These are phyloP conservation scores for Hypoxylon lienhwacheense DNA, from an alignment of 495 filamentous ascomycete genomes.

Conservation along the genomic window DNA sequence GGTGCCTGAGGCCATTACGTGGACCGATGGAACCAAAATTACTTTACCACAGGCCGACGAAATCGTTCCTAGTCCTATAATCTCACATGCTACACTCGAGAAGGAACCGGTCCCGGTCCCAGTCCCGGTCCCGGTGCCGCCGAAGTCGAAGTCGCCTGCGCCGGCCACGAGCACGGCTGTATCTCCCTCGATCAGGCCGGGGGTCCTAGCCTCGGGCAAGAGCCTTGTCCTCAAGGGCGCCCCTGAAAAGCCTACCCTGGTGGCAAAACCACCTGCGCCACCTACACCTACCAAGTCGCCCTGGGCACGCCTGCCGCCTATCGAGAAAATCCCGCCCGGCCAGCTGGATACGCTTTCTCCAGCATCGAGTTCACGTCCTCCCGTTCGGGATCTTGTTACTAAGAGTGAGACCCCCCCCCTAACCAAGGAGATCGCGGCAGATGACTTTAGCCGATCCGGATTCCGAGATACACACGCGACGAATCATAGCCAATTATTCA, in stretches of 20 bases:
- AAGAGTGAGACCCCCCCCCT: slow-evolving; percentile 51
- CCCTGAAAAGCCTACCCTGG: slow-evolving; percentile 72
- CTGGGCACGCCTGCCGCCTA: slow-evolving; percentile 83
- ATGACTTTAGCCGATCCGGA: slow-evolving; percentile 81
- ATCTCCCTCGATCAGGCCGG: slow-evolving; percentile 46
- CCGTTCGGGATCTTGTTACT: slow-evolving; percentile 38
- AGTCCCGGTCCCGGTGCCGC: slow-evolving; percentile 26
- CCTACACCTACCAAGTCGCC: slow-evolving; percentile 81
- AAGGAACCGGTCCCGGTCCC: slow-evolving; percentile 18
- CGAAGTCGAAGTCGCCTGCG: slow-evolving; percentile 46
- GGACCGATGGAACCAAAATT: slow-evolving; percentile 96
- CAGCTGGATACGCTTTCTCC: slow-evolving; percentile 46
- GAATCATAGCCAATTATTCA: slow-evolving; percentile 78
- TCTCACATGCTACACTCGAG: slow-evolving; percentile 34
- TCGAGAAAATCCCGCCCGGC: slow-evolving; percentile 77
- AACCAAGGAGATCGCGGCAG: slow-evolving; percentile 83
- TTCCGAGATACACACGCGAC: slow-evolving; percentile 68
- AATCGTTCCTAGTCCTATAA: slow-evolving; percentile 43
- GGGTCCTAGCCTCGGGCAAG: slow-evolving; percentile 49
- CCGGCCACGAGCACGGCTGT: slow-evolving; percentile 39
- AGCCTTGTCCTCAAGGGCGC: slow-evolving; percentile 66
- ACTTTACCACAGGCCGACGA: slow-evolving; percentile 68
- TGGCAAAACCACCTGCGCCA: slow-evolving; percentile 74
- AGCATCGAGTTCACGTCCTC: slow-evolving; percentile 36
- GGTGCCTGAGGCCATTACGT: slow-evolving; percentile 94